Conservation (phyloP, 2,329 filamentous ascomycete genomes). For the Pestalotiopsis sp. region DNA sequence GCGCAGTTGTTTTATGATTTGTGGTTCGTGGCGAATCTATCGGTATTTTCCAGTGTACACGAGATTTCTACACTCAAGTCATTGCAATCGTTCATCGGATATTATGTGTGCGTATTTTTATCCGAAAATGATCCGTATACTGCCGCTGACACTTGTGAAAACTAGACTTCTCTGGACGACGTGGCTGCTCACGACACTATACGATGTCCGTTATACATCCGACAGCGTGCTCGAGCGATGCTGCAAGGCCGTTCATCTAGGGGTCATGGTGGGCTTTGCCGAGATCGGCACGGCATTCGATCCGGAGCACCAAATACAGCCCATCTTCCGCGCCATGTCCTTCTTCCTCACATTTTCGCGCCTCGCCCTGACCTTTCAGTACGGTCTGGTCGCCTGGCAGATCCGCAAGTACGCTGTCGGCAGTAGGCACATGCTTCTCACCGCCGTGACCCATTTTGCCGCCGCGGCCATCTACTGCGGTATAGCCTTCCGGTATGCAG, state of each 20-base stretch:
- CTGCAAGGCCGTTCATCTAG: slow-evolving; percentile 61
- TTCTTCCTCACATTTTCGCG: slow-evolving; percentile 55
- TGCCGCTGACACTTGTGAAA: slow-evolving; percentile 26
- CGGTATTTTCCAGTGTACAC: slow-evolving; percentile 56
- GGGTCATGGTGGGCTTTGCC: slow-evolving; percentile 66
- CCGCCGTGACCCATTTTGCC: slow-evolving; percentile 36
- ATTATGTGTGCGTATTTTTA: slow-evolving; percentile 40
- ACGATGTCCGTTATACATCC: slow-evolving; percentile 66
- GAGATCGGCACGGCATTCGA: slow-evolving; percentile 55
- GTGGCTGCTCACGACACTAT: slow-evolving; percentile 66
- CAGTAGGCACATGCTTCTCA: slow-evolving; percentile 35
- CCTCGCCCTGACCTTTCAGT: slow-evolving; percentile 55
- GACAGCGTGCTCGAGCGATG: slow-evolving; percentile 65
- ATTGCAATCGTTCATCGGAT: slow-evolving; percentile 51
- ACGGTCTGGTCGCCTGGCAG: slow-evolving; percentile 48
- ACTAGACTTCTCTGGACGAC: slow-evolving; percentile 67
- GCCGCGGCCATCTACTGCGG: slow-evolving; percentile 42
- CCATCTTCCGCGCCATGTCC: slow-evolving; percentile 43
- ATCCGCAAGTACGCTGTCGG: slow-evolving; percentile 40
- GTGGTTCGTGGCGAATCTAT: slow-evolving; percentile 66
- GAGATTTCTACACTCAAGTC: slow-evolving; percentile 24
- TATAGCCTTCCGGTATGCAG: slow-evolving; percentile 39
- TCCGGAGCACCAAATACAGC: slow-evolving; percentile 36
- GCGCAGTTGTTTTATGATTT: slow-evolving; percentile 59
- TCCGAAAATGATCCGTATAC: too few species aligned